Evolutionary conservation across 192 early-diverging fungal genomes (phyloP).

Genomic region (Coemansia sp.): DNA sequence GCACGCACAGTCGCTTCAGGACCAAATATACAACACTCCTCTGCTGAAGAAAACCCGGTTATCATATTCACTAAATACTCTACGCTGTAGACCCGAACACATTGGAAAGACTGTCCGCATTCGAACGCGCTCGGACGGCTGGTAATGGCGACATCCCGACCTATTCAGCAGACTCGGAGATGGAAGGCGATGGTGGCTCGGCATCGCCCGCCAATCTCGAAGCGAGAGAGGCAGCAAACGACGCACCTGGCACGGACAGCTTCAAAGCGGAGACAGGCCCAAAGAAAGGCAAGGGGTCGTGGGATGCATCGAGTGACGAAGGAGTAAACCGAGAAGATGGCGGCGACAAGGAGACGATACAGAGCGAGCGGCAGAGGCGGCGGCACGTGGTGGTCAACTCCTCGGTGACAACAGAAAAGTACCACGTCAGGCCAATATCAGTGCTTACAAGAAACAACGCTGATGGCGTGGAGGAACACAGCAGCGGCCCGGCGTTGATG

Average conservation of each 20-base stretch:
- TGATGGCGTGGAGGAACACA: neutral
- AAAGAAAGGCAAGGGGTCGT: conserved; percentile 28
- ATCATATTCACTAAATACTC: no score
- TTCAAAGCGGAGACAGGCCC: neutral
- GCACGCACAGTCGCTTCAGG: no score
- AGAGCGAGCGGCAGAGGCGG: conserved; percentile 33
- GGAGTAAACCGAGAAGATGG: neutral
- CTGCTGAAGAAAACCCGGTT: no score
- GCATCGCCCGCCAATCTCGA: conserved; percentile 2
- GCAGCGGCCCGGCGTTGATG: neutral
- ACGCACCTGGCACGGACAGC: neutral
- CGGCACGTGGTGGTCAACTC: conserved; percentile 31
- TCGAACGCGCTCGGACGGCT: conserved; percentile 6
- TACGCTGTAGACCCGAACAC: conserved; percentile 19
- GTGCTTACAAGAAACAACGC: neutral
- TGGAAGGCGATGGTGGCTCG: conserved; percentile 28
- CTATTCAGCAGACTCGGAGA: conserved; percentile 48
- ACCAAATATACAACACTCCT: no score
- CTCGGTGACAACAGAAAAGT: conserved; percentile 28
- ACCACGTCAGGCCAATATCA: conserved; percentile 33
- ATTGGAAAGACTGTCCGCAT: conserved; percentile 17
- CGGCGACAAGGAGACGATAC: neutral
- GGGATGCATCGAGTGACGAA: conserved; percentile 39
- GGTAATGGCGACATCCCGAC: conserved; percentile 17
- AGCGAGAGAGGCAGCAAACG: neutral